Base-by-base conservation (phyloP, 2,329 filamentous ascomycete genomes). In the Xylariales sp. region DNA sequence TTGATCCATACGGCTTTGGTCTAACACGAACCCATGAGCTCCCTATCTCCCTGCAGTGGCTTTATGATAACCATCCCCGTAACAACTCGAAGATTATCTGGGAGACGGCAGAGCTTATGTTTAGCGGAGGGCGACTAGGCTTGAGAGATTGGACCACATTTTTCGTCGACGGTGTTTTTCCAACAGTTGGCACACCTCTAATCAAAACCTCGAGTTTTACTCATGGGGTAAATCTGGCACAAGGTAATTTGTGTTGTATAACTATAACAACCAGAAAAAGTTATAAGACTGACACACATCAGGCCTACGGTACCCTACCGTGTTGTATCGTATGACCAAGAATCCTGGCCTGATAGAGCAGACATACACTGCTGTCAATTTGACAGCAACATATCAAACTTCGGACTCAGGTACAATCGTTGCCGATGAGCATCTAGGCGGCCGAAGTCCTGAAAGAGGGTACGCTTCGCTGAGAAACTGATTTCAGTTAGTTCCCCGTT, bases 191-290 rank as follows among this genome's bases (percentile, higher is more conserved):
- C 48, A 54, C n/a, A 40, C 45, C 40, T 24, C 46, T 5, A 38
- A 56, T 42, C 34, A 55, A 40, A 51, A 62, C 60, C 39, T 54
- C 53, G 18, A 44, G 59, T 6, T 67, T 59, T 34, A 57, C 58
- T 12, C 66, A 69, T 38, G 66, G 63, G 4, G 66, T 69, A 6
- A 68, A 69, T 42, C 50, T 66, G 32, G 64, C 62, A n/a, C 62
- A 67, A 53, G 63, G 63, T 63, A 47, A 46, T 50, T 5, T 5
- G 13, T 29, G 10, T 17, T n/a, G 11, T 30, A 2, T 16, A 10
- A 10, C 6, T 12, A 1, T 7, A 12, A 0, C 18, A 4, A 21
- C 8, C 8, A 21, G 1, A 4, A 10, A 11, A 23, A n/a, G 17
- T 5, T 24, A 5, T 15, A n/a, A 4, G n/a, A 1, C 14, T 37